phyloP scores from a whole-genome alignment of 2,329 filamentous ascomycete species.

The Samsoniella hepiali region DNA sequence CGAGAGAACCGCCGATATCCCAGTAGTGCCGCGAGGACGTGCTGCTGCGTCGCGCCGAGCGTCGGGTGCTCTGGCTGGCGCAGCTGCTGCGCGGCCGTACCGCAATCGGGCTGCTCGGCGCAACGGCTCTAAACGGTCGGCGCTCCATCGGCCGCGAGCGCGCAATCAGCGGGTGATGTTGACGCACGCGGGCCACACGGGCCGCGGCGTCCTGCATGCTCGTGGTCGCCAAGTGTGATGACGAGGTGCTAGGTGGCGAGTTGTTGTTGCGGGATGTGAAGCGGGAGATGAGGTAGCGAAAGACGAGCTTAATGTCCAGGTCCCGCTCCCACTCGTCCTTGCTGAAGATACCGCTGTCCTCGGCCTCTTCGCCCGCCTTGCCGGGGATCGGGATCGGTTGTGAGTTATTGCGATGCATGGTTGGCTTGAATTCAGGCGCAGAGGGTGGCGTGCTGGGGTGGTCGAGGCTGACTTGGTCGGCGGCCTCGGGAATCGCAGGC shows the following conservation, averaged over 20 bases:
- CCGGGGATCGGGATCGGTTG: slow-evolving; percentile 38
- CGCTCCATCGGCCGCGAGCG: slow-evolving; percentile 49
- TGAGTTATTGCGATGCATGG: slow-evolving; percentile 35
- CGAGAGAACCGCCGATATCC: slow-evolving; percentile 81
- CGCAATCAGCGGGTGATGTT: slow-evolving; percentile 83
- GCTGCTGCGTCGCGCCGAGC: slow-evolving; percentile 64
- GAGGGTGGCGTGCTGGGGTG: slow-evolving; percentile 21
- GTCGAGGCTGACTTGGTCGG: slow-evolving; percentile 28
- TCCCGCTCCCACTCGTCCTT: slow-evolving; percentile 93
- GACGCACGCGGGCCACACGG: slow-evolving; percentile 78
- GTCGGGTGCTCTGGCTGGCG: slow-evolving; percentile 81
- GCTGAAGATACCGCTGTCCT: slow-evolving; percentile 42
- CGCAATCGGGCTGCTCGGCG: slow-evolving; percentile 46
- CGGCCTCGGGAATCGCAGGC: slow-evolving; percentile 57
- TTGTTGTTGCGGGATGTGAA: slow-evolving; percentile 56
- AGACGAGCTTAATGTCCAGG: slow-evolving; percentile 86
- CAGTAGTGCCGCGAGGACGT: slow-evolving; percentile 82
- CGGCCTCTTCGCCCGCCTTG: slow-evolving; percentile 23
- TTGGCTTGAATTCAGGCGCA: slow-evolving; percentile 46
- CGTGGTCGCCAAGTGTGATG: slow-evolving; percentile 42
- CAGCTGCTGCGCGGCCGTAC: slow-evolving; percentile 63
- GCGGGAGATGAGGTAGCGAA: slow-evolving; percentile 76
- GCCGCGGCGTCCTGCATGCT: slow-evolving; percentile 65
- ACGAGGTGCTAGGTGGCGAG: slow-evolving; percentile 27
- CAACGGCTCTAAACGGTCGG: slow-evolving; percentile 53